A percentile compares a stretch with the other conserved stretches of the same genome.
phyloP scores from a whole-genome alignment of 306 rosid genomes.

The Canavalia ensiformis region DNA sequence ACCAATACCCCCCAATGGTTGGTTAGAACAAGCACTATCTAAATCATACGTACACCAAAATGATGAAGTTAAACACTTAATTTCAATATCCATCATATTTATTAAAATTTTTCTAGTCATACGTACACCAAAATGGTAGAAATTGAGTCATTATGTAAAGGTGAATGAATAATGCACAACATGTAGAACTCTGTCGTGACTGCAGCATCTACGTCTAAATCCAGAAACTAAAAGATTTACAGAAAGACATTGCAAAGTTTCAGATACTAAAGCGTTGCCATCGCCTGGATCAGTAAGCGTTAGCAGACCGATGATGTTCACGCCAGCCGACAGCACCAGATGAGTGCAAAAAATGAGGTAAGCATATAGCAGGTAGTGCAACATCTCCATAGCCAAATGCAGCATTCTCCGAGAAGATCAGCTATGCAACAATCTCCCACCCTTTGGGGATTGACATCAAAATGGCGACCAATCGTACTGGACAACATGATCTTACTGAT shows the following conservation, averaged over 20 bases:
- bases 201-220: too few species aligned
- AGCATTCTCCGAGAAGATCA: slow-evolving; percentile 86
- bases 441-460: slow-evolving; percentile 96
- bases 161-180: too few species aligned
- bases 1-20: background rate
- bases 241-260: background rate
- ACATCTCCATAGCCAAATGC: slow-evolving; percentile 96
- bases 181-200: too few species aligned
- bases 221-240: too few species aligned
- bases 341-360: slow-evolving; percentile 75
- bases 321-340: slow-evolving; percentile 96
- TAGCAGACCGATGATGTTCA: slow-evolving; percentile 86
- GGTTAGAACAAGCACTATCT: slow-evolving; percentile 12
- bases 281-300: slow-evolving; percentile 72
- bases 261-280: background rate
- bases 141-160: slow-evolving; percentile 12
- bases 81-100: background rate
- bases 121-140: background rate
- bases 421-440: slow-evolving; percentile 98
- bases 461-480: slow-evolving; percentile 90
- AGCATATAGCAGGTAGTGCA: too few species aligned
- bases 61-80: background rate
- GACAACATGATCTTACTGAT: slow-evolving; percentile 89
- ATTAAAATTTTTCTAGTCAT: background rate
- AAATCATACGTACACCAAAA: background rate